Evolutionary conservation across 257 asterid species (phyloP).

Genomic region (Vinca minor): DNA sequence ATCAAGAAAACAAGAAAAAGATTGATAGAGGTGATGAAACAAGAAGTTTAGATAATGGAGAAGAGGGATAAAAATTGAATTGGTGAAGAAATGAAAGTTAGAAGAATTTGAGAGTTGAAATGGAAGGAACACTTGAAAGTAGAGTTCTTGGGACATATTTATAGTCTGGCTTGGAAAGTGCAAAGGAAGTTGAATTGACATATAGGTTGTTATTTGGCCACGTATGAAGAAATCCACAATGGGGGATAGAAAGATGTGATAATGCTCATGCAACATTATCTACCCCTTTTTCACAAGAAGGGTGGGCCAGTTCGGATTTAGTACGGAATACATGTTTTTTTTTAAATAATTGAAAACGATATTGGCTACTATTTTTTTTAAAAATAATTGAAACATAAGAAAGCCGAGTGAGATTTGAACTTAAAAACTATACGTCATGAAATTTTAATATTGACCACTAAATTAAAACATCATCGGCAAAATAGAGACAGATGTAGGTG

Average conservation of each 20-base stretch:
- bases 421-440: too few species aligned
- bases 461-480: too few species aligned
- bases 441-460: too few species aligned
- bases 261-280: slow-evolving; percentile 5
- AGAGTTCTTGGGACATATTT: not conserved
- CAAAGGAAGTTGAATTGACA: not conserved
- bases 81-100: not conserved
- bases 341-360: too few species aligned
- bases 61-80: not conserved
- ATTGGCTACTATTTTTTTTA: too few species aligned
- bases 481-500: too few species aligned
- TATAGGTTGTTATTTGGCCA: slow-evolving; percentile 43
- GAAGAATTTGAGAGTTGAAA: too few species aligned
- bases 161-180: not conserved
- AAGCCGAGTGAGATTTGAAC: too few species aligned
- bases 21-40: not conserved
- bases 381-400: too few species aligned
- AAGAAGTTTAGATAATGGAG: not conserved
- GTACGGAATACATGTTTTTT: too few species aligned
- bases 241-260: slow-evolving; percentile 61
- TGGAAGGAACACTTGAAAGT: not conserved
- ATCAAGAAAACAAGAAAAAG: too few species aligned
- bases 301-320: too few species aligned
- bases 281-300: not conserved
- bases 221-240: slow-evolving; percentile 38